Percentiles rank a stretch among this genome's conserved stretches.
Evolutionary conservation across 73 alveolate species (phyloP).

Genomic region (Paramecium bursaria): DNA sequence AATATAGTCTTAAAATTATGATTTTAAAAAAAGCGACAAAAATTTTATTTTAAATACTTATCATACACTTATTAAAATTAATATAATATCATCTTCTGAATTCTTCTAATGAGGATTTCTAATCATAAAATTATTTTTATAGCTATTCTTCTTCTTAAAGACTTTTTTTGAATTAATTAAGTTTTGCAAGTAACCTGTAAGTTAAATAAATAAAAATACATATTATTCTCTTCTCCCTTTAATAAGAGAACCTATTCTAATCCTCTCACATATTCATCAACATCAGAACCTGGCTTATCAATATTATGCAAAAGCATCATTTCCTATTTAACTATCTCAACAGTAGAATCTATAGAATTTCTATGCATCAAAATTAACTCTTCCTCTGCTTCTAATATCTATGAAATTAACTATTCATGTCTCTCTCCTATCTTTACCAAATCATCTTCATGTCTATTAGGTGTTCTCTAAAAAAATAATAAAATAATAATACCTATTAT

Average conservation of each 20-base stretch:
- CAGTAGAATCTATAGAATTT: conserved; percentile 97
- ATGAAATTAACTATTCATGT: conserved; percentile 95
- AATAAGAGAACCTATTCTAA: conserved; percentile 88
- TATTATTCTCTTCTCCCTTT: conserved; percentile 82
- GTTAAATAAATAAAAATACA: neutral
- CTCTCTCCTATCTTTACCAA: conserved; percentile 74
- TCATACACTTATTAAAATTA: too few relatives aligned
- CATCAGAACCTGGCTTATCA: conserved; percentile 99
- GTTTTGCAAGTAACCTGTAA: conserved; percentile 17
- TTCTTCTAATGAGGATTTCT: too few relatives aligned
- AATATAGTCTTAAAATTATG: conserved; percentile 40
- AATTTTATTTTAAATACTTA: too few relatives aligned
- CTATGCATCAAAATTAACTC: conserved; percentile 95
- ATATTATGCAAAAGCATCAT: conserved; percentile 96
- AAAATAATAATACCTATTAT: neutral
- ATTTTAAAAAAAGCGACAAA: too few relatives aligned
- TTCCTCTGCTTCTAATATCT: conserved; percentile 98
- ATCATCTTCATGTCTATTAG: conserved; percentile 51
- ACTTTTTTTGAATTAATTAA: conserved; percentile 41
- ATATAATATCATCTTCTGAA: too few relatives aligned
- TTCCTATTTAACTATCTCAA: conserved; percentile 94
- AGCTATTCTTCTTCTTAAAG: conserved; percentile 62
- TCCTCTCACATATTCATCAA: conserved; percentile 93
- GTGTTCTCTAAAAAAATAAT: conserved; percentile 50
- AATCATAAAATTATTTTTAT: conserved; percentile 52